Percentiles rank a stretch among this genome's conserved stretches.
These are phyloP conservation scores for Hymenoscyphus fructigenus DNA, from an alignment of 2,329 filamentous ascomycete genomes.

Conservation along the genomic window DNA sequence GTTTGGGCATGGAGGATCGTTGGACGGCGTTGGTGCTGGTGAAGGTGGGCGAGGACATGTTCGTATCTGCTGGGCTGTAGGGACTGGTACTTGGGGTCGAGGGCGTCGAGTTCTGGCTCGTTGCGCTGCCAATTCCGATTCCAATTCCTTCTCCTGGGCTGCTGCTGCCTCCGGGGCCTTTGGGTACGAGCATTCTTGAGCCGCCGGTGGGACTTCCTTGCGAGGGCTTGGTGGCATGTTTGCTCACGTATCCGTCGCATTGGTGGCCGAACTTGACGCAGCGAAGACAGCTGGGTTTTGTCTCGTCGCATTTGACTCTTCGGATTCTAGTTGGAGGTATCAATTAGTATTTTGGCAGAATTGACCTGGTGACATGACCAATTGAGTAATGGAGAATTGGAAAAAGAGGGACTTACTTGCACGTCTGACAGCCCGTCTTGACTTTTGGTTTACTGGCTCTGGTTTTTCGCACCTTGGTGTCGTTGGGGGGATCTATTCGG, in stretches of 20 bases:
- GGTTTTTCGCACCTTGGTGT: constrained; percentile 17
- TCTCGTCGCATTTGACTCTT: constrained; percentile 38
- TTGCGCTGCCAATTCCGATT: not conserved
- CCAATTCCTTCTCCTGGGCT: not conserved
- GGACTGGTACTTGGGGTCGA: constrained; percentile 5
- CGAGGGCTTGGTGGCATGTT: constrained; percentile 14
- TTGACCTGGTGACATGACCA: not conserved
- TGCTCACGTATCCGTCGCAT: constrained; percentile 35
- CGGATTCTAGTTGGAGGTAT: constrained; percentile 29
- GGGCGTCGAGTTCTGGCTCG: not conserved
- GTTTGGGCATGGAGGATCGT: constrained; percentile 6
- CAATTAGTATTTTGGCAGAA: constrained; percentile 2
- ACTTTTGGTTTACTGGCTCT: constrained; percentile 35
- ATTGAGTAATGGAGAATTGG: not conserved
- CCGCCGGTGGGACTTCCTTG: constrained; percentile 1
- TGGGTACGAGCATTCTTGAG: constrained; percentile 12
- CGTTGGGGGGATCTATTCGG: constrained; percentile 2
- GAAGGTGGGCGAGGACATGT: constrained; percentile 1
- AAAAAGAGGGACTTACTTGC: constrained; percentile 34
- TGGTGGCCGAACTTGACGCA: constrained; percentile 34
- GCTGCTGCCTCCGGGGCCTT: not conserved
- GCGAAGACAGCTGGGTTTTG: constrained; percentile 33
- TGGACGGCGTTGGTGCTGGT: not conserved
- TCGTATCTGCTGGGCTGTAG: not conserved
- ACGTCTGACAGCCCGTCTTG: constrained; percentile 36